phyloP scores from a whole-genome alignment of 371 early-diverging fungal species.

The Rozella allomycis region DNA sequence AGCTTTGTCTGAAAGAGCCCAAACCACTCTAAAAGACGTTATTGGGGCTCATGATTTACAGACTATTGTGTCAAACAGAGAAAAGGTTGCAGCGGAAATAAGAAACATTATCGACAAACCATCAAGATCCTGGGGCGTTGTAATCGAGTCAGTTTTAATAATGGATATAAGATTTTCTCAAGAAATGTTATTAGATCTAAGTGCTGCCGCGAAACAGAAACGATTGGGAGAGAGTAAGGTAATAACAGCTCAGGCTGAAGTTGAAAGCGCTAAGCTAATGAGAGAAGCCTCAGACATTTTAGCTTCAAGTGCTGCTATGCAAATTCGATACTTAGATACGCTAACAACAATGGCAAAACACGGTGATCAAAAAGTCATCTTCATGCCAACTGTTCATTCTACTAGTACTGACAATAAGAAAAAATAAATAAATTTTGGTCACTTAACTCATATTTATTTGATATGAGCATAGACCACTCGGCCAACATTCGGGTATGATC shows the following conservation, averaged over 20 bases:
- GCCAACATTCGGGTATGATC: no score
- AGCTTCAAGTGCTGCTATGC: conserved; percentile 38
- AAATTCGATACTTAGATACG: conserved; percentile 74
- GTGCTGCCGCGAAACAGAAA: conserved; percentile 73
- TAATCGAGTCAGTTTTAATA: conserved; percentile 54
- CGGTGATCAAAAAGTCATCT: conserved; percentile 40
- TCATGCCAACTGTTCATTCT: no score
- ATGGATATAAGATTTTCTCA: conserved; percentile 58
- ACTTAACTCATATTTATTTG: no score
- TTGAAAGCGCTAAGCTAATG: conserved; percentile 77
- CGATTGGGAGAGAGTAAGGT: conserved; percentile 71
- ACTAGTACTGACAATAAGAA: no score
- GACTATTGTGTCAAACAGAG: conserved; percentile 67
- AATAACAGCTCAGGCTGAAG: conserved; percentile 67
- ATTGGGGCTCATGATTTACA: conserved; percentile 25
- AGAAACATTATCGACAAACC: conserved; percentile 45
- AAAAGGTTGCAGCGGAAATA: conserved; percentile 58
- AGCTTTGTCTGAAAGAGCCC: conserved; percentile 50
- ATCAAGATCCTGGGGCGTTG: conserved; percentile 55
- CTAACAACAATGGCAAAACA: conserved; percentile 40
- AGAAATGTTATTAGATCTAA: conserved; percentile 55
- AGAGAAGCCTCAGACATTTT: conserved; percentile 46
- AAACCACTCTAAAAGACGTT: conserved; percentile 27
- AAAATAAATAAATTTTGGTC: no score
- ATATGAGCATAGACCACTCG: no score